Base-by-base conservation (phyloP, 2,329 filamentous ascomycete genomes). In the Aspergillus awamori region DNA sequence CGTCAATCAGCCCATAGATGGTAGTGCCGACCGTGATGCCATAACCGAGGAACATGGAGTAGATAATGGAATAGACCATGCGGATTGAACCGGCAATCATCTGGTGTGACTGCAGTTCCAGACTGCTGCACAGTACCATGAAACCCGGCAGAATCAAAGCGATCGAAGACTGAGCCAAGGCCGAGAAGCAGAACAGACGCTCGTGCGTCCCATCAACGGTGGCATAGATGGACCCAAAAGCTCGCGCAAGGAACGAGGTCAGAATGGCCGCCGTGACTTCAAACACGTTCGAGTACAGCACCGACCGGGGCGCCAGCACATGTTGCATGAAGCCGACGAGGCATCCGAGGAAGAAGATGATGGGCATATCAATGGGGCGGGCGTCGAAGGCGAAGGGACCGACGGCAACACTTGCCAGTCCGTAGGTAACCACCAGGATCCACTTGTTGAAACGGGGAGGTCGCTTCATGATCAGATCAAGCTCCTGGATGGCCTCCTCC, bases 321-420 rank as follows among this genome's bases (percentile, higher is more conserved):
- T 93, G 84, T 71, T 94, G 90, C 61, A 95, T 80, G 57, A 88
- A 78, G 1, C 91, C 91, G 2, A 95, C 82, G 26, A 92, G 79
- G 67, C 85, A 87, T 2, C 91, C 92, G 0, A 95, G 82, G 0
- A 91, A 60, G 72, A 94, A 94, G 41, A 87, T 87, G 28, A 93
- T 84, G 0, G 90, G 91, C 62, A 95, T 79, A 72, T 96, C 92
- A 69, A 93, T 89, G 43, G 88, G 85, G 4, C 90, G 85, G 5
- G 89, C 90, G 59, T 87, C 81, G 69, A 94, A 95, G 5, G 89
- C 89, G 69, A 94, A 94, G 0, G 91, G 91, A 0, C 89, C 91
- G 1, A 94, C 90, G 2, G 82, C 85, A 0, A 86, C 88, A 13
- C 89, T 91, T 2, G 91, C 91, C 7, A 93, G 74, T 0, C 92